Evolutionary conservation across 164 flowering plant species (phyloP), one percentile per base, ranked within the genome.

Genomic region (Buxus sempervirens): DNA sequence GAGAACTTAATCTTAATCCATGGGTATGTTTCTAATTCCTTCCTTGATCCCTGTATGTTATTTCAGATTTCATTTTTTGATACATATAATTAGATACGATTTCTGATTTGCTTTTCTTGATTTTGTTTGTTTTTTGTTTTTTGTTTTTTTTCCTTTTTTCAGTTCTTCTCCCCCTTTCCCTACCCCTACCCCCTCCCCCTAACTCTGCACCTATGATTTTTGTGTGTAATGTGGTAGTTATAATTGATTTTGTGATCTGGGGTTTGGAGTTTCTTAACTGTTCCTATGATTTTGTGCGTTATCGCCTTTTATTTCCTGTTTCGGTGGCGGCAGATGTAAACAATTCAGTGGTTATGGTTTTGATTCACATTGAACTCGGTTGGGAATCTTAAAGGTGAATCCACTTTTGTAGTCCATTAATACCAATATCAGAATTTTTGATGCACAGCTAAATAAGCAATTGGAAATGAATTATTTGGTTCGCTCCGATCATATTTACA

Each of bases 1-100:
- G n/a, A n/a, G n/a, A 22, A 51, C 9, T 24, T 9, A 32, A 61
- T 54, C 27, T 60, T 51, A 59, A 15, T 49, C 58, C 32, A 68
- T 60, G 64, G 71, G 71, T 60, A 68, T 15, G 64, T 68, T 13
- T 14, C 10, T 22, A 36, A 26, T 8, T 49, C 58, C 45, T 18
- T 28, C 26, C 42, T 20, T 23, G 24, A 36, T 58, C n/a, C 45
- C 27, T 15, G 41, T 32, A n/a, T n/a, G n/a, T 13, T 32, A 15
- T 65, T 54, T 20, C 32, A 20, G n/a, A n/a, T n/a, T n/a, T n/a
- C n/a, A n/a, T n/a, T n/a, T n/a, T n/a, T n/a, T n/a, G n/a, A n/a
- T n/a, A n/a, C n/a, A n/a, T n/a, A n/a, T n/a, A n/a, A n/a, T n/a
- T 21, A 18, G 9, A n/a, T 2, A 48, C 20, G 38, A 3, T 3